Conservation (phyloP, 1,284 basidiomycete species). For the Papiliotrema flavescens region DNA sequence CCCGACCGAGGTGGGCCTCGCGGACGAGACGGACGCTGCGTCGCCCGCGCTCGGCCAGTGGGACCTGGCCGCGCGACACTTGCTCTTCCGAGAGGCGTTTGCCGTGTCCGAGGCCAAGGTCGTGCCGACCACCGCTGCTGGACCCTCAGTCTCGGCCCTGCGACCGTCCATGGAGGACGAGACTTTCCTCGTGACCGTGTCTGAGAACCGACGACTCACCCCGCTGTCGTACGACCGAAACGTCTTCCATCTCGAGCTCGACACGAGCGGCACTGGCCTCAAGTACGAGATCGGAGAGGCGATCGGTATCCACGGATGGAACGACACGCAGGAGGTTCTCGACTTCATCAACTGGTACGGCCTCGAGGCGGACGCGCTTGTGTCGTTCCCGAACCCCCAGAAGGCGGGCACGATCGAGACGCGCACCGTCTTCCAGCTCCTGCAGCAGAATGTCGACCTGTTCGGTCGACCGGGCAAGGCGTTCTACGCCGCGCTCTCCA, state of each 20-base stretch:
- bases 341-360: slow-evolving; percentile 93
- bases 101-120: slow-evolving; percentile 53
- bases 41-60: slow-evolving; percentile 53
- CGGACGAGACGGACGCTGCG: slow-evolving; percentile 41
- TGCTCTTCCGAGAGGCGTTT: slow-evolving; percentile 77
- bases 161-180: slow-evolving; percentile 85
- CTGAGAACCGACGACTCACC: slow-evolving; percentile 91
- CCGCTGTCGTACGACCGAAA: slow-evolving; percentile 95
- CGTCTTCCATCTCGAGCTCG: slow-evolving; percentile 97
- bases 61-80: slow-evolving; percentile 84
- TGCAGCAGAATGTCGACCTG: slow-evolving; percentile 95
- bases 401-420: slow-evolving; percentile 58
- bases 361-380: slow-evolving; percentile 71
- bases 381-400: slow-evolving; percentile 70
- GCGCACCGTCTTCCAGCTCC: slow-evolving; percentile 88
- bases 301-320: slow-evolving; percentile 96
- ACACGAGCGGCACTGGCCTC: slow-evolving; percentile 85
- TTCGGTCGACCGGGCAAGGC: slow-evolving; percentile 95
- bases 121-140: slow-evolving; percentile 14
- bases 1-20: slow-evolving; percentile 35
- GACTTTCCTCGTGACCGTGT: slow-evolving; percentile 89
- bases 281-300: slow-evolving; percentile 97
- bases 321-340: slow-evolving; percentile 80
- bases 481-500: slow-evolving; percentile 86
- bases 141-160: slow-evolving; percentile 60